Evolutionary conservation across 2,329 filamentous ascomycete genomes (phyloP), one percentile per base, ranked within the genome.

Genomic region (Fusarium fracticaudum): DNA sequence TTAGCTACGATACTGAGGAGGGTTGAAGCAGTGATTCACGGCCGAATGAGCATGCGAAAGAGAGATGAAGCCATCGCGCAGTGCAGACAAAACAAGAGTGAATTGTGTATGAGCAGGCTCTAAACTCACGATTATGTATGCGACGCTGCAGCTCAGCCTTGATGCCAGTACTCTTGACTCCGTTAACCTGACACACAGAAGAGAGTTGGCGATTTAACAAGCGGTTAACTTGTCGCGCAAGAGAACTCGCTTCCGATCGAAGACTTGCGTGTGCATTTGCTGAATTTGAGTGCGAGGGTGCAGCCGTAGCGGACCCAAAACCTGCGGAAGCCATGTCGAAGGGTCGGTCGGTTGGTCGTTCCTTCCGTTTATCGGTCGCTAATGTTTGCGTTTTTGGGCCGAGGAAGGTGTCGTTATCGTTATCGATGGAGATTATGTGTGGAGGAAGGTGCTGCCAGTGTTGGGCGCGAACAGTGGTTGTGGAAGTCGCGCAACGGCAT

Each of bases 71-170:
- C 43, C 44, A 33, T 45, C 59, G 20, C 40, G 47, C 38, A 37
- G 45, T 40, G 37, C 20, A 31, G 43, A 48, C 55, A 51, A 48
- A 67, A 65, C 31, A 29, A 20, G 26, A 44, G 20, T 35, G 29
- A 38, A 51, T 17, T 41, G 41, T 38, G 26, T 29, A 38, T 47
- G 26, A 50, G 24, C 38, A 54, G 54, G 60, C 7, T n/a, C 41
- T 61, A 61, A 43, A 90, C 93, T 83, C 87, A 98, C 96, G 89
- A 67, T 90, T 86, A 72, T 92, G 90, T 70, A 98, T 93, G 78
- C 96, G 92, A 67, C 86, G 85, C 83, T 98, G 95, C 68, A 98
- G 86, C 47, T 93, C 89, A 40, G 91, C 90, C 86, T 99, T 99
- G 78, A 96, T 92, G 26, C 96, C 96, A 35, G 92, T 93, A 69